These are phyloP conservation scores for Grosmannia clavigera DNA, from an alignment of 2,329 filamentous ascomycete genomes.

Conservation along the genomic window DNA sequence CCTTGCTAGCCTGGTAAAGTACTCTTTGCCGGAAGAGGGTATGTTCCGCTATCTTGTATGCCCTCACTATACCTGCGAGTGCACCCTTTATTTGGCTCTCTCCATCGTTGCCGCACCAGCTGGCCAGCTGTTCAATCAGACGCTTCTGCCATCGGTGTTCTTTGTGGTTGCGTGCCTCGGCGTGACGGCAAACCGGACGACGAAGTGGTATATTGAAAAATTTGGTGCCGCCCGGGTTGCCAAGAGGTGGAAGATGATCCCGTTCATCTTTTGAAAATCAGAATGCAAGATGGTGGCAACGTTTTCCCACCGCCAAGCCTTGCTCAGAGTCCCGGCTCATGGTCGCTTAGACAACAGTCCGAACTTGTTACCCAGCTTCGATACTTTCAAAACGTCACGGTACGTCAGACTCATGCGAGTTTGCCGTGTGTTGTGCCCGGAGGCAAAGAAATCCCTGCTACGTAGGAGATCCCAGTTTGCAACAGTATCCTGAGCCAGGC, in stretches of 20 bases:
- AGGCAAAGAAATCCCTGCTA: conserved; percentile 29
- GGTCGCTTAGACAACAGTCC: conserved; percentile 27
- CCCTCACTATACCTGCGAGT: conserved; percentile 88
- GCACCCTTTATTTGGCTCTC: conserved; percentile 69
- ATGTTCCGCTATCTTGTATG: conserved; percentile 64
- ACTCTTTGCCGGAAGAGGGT: conserved; percentile 64
- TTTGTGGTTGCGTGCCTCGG: conserved; percentile 75
- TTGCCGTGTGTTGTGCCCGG: conserved; percentile 43
- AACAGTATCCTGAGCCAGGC: conserved; percentile 48
- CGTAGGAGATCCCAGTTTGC: conserved; percentile 61
- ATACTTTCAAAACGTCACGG: conserved; percentile 75
- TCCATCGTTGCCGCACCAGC: conserved; percentile 60
- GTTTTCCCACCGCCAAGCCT: not conserved
- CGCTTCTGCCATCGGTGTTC: conserved; percentile 53
- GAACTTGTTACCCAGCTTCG: conserved; percentile 57
- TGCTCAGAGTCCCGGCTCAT: not conserved
- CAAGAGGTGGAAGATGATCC: conserved; percentile 64
- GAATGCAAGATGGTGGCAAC: not conserved
- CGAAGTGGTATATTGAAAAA: conserved; percentile 63
- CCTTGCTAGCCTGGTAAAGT: conserved; percentile 62
- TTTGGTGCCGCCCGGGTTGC: conserved; percentile 57
- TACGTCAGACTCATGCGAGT: conserved; percentile 66
- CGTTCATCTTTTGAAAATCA: conserved; percentile 43
- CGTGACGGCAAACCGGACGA: conserved; percentile 66
- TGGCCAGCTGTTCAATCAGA: conserved; percentile 55